Conservation (phyloP, 139 green algal genomes). For the Picochlorum sp. region DNA sequence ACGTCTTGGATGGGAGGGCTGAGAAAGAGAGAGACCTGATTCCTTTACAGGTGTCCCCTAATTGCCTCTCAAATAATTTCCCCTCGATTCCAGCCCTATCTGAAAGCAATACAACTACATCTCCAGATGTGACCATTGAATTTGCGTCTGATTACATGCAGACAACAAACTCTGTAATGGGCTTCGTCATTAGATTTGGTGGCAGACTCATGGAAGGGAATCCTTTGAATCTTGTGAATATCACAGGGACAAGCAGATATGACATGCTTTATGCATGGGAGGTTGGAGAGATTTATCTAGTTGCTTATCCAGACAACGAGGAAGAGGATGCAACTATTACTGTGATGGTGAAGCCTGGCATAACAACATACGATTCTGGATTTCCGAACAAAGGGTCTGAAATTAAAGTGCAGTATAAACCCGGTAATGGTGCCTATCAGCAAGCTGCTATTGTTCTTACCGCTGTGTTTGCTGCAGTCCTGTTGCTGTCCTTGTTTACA, state of each 20-base stretch:
- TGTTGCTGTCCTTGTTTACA: neutral
- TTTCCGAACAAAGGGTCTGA: neutral
- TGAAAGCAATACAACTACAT: neutral
- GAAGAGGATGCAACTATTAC: slow-evolving; percentile 5
- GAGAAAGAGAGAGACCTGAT: neutral
- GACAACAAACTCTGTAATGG: neutral
- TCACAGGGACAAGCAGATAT: slow-evolving; percentile 2
- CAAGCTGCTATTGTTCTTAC: slow-evolving; percentile 1
- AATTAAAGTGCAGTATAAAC: slow-evolving; percentile 5
- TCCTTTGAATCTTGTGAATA: slow-evolving; percentile 12
- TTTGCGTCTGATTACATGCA: neutral
- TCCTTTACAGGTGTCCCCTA: slow-evolving; percentile 3
- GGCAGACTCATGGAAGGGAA: slow-evolving; percentile 4
- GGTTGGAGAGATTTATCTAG: slow-evolving; percentile 6
- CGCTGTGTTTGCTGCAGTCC: slow-evolving; percentile 1
- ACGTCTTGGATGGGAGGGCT: neutral
- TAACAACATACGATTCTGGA: neutral
- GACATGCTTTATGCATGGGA: slow-evolving; percentile 9
- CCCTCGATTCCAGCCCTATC: no score
- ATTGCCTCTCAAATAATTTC: neutral
- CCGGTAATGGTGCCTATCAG: neutral
- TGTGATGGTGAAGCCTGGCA: slow-evolving; percentile 2
- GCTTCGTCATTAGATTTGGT: slow-evolving; percentile 13
- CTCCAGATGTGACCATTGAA: neutral
- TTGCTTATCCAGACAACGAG: slow-evolving; percentile 3